These are phyloP conservation scores for Macrolepiota albuminosa DNA, from an alignment of 768 basidiomycete species.

Conservation along the genomic window DNA sequence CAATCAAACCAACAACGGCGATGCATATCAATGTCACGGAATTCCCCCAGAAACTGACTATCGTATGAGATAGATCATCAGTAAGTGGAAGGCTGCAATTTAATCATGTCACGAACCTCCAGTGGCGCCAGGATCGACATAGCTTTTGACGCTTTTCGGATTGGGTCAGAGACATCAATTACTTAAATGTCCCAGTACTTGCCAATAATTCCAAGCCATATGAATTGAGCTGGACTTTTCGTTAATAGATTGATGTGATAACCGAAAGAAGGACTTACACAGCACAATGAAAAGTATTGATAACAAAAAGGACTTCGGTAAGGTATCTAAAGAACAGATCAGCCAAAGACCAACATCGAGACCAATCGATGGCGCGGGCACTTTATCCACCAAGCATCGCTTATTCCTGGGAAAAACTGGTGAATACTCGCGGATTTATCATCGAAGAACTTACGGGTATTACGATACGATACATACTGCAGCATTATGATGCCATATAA, in stretches of 20 bases:
- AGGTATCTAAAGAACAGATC: constrained; percentile 14
- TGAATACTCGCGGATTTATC: background rate
- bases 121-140: constrained; percentile 10
- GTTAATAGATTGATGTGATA: background rate
- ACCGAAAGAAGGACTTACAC: constrained; percentile 7
- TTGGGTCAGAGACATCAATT: background rate
- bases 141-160: constrained; percentile 15
- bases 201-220: constrained; percentile 23
- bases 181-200: background rate
- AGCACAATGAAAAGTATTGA: constrained; percentile 27
- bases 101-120: constrained; percentile 5
- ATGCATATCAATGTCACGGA: constrained; percentile 31
- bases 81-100: background rate
- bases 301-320: constrained; percentile 20
- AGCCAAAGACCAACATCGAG: background rate
- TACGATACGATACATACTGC: constrained; percentile 28
- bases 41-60: constrained; percentile 29
- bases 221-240: constrained; percentile 19
- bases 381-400: constrained; percentile 24
- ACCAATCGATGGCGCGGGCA: background rate
- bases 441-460: constrained; percentile 23
- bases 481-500: constrained; percentile 20
- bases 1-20: constrained; percentile 29
- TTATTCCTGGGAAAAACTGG: constrained; percentile 17
- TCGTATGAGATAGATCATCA: background rate